Evolutionary conservation across 2,329 filamentous ascomycete genomes (phyloP).

Genomic region (Proliferodiscus dingleyae): DNA sequence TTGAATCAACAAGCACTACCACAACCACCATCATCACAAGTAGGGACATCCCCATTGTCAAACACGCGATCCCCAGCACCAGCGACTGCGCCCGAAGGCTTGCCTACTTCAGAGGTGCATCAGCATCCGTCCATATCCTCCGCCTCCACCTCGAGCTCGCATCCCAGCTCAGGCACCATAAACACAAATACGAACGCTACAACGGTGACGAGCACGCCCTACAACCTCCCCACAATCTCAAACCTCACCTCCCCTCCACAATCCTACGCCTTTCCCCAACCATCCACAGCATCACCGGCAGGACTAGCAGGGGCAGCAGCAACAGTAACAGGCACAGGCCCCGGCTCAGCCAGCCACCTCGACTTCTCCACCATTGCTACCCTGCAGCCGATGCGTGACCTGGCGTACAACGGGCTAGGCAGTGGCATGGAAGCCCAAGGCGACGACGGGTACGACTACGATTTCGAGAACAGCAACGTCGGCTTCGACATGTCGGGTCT

Average conservation of each 20-base stretch:
- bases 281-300: slow-evolving; percentile 6
- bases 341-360: too few species aligned
- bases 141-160: slow-evolving; percentile 6
- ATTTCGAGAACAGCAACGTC: slow-evolving; percentile 12
- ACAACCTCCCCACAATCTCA: slow-evolving; percentile 26
- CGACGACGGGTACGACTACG: too few species aligned
- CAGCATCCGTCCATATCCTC: slow-evolving; percentile 14
- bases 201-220: too few species aligned
- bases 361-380: slow-evolving; percentile 49
- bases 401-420: slow-evolving; percentile 50
- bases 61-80: slow-evolving; percentile 3
- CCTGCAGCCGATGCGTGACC: slow-evolving; percentile 52
- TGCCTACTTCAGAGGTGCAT: background rate
- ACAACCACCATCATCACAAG: background rate
- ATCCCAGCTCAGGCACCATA: too few species aligned
- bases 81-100: slow-evolving; percentile 7
- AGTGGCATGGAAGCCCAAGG: slow-evolving; percentile 2
- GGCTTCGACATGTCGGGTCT: slow-evolving; percentile 7
- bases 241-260: slow-evolving; percentile 21
- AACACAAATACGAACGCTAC: too few species aligned
- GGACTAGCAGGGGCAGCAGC: too few species aligned
- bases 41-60: background rate
- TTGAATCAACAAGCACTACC: slow-evolving; percentile 10
- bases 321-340: too few species aligned
- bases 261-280: slow-evolving; percentile 15